Evolutionary conservation across 345 rosid species (phyloP).

Genomic region (Carallia pectinifolia): DNA sequence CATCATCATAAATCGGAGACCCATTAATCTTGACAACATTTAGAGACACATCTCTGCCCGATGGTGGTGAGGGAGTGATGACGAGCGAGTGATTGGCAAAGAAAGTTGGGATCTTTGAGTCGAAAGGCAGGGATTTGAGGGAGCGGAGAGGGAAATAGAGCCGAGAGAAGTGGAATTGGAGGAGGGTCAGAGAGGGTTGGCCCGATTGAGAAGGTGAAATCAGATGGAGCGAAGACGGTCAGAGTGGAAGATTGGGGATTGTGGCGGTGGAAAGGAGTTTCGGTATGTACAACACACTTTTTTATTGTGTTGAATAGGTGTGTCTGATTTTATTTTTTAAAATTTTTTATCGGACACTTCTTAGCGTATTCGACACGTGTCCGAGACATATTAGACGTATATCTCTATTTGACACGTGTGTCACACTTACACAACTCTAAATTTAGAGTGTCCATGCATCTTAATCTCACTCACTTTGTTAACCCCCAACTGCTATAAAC

Average conservation of each 20-base stretch:
- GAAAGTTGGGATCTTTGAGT: constrained; percentile 40
- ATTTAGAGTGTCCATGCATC: too few relatives aligned
- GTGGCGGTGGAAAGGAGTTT: neutral
- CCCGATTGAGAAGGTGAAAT: constrained; percentile 43
- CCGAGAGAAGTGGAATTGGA: constrained; percentile 44
- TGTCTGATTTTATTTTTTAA: too few relatives aligned
- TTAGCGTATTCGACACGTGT: too few relatives aligned
- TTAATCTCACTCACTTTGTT: too few relatives aligned
- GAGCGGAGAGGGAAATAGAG: constrained; percentile 28
- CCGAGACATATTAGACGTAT: too few relatives aligned
- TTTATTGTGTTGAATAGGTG: too few relatives aligned
- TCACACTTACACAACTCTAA: too few relatives aligned
- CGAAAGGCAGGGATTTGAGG: constrained; percentile 35
- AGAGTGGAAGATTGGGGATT: constrained; percentile 28
- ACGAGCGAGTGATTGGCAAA: constrained; percentile 33
- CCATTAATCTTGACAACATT: constrained; percentile 32
- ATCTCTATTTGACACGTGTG: too few relatives aligned
- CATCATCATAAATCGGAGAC: constrained; percentile 37
- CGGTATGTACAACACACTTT: too few relatives aligned
- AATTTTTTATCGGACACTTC: too few relatives aligned
- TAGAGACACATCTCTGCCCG: neutral
- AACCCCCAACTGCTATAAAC: too few relatives aligned
- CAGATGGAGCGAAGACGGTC: constrained; percentile 52
- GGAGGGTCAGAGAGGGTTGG: constrained; percentile 44
- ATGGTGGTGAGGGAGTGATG: constrained; percentile 26